Percentiles rank a stretch among this genome's conserved stretches.
phyloP scores from a whole-genome alignment of 1,284 basidiomycete species.

The Microbotryum saponariae region DNA sequence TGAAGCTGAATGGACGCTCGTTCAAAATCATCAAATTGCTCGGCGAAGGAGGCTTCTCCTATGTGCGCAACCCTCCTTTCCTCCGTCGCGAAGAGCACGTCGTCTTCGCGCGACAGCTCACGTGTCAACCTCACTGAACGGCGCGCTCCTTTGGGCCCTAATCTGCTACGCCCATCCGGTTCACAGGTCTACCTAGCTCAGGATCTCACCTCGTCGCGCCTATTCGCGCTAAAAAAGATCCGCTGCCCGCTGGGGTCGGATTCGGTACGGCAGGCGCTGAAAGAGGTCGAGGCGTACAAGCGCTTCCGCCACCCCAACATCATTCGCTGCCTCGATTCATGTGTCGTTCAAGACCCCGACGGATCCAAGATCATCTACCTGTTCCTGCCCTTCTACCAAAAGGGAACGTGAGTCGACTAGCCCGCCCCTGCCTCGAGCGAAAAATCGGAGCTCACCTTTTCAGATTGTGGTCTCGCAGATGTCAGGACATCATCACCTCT shows the following conservation, averaged over 20 bases:
- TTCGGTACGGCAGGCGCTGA: conserved; percentile 31
- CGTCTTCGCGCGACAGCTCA: too few relatives aligned
- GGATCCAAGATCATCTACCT: conserved; percentile 86
- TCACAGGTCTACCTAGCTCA: conserved; percentile 34
- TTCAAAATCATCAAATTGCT: conserved; percentile 84
- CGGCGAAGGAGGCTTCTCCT: conserved; percentile 91
- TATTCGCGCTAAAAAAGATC: conserved; percentile 83
- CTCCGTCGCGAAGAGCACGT: too few relatives aligned
- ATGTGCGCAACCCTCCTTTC: conserved; percentile 48
- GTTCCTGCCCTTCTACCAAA: conserved; percentile 82
- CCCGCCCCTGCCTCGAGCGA: neutral
- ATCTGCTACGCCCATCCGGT: too few relatives aligned
- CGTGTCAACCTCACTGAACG: neutral
- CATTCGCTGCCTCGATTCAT: conserved; percentile 86
- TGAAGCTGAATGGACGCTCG: conserved; percentile 88
- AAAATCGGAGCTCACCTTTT: neutral
- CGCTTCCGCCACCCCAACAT: conserved; percentile 70
- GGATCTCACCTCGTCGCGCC: conserved; percentile 50
- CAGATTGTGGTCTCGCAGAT: neutral
- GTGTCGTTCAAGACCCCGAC: conserved; percentile 74
- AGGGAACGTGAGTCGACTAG: conserved; percentile 39
- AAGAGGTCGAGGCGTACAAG: conserved; percentile 37
- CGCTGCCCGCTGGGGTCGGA: conserved; percentile 35
- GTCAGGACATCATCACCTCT: conserved; percentile 82
- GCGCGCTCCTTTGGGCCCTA: too few relatives aligned